Percentiles rank a stretch among this genome's conserved stretches.
Evolutionary conservation across 768 basidiomycete species (phyloP).

Genomic region (Mycena filopes): DNA sequence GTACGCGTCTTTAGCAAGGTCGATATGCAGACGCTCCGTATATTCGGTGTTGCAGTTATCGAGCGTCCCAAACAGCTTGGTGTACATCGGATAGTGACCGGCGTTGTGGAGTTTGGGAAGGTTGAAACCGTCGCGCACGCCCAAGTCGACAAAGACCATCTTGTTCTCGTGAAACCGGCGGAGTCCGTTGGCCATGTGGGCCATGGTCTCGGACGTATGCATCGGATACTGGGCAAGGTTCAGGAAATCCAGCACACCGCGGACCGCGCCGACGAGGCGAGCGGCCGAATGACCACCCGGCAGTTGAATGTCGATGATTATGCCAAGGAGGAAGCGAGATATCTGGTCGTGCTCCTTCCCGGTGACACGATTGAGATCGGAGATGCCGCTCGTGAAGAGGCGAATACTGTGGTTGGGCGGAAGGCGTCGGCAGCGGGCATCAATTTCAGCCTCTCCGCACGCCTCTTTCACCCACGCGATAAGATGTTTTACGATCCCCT

Average conservation of each 20-base stretch:
- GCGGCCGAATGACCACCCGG: conserved; percentile 8
- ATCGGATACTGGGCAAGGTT: conserved; percentile 44
- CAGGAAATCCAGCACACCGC: conserved; percentile 46
- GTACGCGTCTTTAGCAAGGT: too few species aligned
- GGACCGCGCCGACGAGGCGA: conserved; percentile 32
- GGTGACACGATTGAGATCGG: conserved; percentile 36
- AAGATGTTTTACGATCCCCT: conserved; percentile 41
- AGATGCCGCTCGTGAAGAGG: conserved; percentile 44
- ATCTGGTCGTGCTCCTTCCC: conserved; percentile 44
- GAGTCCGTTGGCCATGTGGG: conserved; percentile 35
- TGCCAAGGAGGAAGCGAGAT: conserved; percentile 35
- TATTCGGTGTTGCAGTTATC: conserved; percentile 42
- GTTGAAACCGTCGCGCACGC: conserved; percentile 39
- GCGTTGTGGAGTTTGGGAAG: conserved; percentile 42
- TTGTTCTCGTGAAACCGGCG: conserved; percentile 46
- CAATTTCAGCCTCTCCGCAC: conserved; percentile 22
- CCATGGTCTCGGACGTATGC: too few species aligned
- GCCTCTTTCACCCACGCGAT: conserved; percentile 36
- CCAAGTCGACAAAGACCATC: conserved; percentile 39
- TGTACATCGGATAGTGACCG: conserved; percentile 34
- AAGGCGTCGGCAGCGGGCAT: conserved; percentile 36
- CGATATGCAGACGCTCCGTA: too few species aligned
- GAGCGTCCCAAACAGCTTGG: conserved; percentile 35
- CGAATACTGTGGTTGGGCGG: conserved; percentile 43
- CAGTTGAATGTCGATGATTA: conserved; percentile 35